Evolutionary conservation across 768 basidiomycete genomes (phyloP), one percentile per base, ranked within the genome.

Genomic region (Naganishia vaughanmartiniae): DNA sequence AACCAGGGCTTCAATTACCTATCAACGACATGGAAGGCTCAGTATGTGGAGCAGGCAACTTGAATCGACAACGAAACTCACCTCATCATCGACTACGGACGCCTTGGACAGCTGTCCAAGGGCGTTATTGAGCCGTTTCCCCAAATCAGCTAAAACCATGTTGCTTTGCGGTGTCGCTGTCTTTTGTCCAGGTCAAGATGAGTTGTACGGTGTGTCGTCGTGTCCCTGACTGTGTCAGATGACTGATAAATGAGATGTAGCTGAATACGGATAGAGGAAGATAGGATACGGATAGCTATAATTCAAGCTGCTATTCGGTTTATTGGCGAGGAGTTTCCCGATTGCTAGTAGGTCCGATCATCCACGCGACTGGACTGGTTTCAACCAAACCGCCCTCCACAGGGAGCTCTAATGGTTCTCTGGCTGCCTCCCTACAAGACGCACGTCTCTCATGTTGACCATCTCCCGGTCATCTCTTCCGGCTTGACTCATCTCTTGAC

Each of bases 71-170:
- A 31, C 0, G 4, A 51, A 11, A 81, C 83, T 34, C 74, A 90
- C 93, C 85, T 92, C 91, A 80, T 97, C 95, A 77, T 98, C 94
- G 54, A 98, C 87, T 65, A 95, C 85, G 0, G 93, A 86, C 4
- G 89, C 89, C 74, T 89, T 87, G 76, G 89, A 91, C 71, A 98
- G 87, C 42, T 93, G 91, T 19, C 90, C 89, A 65, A 99, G 86
- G 60, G 96, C 95, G 70, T 90, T 88, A 82, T 96, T 96, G 81
- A 99, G 90, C 77, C 89, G 90, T 73, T 90, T 87, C 72, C 95
- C 96, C 69, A 99, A 85, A 85, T 98, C 96, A 74, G 91, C 90
- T 77, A 99, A 86, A 79, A 99, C 96, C 96, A 97, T 96, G 76
- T 36, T 55, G 69, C 12, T 15, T 45, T 17, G 24, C 4, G n/a